Conservation (phyloP, 495 filamentous ascomycete species). For the Chaetomidium leptoderma region DNA sequence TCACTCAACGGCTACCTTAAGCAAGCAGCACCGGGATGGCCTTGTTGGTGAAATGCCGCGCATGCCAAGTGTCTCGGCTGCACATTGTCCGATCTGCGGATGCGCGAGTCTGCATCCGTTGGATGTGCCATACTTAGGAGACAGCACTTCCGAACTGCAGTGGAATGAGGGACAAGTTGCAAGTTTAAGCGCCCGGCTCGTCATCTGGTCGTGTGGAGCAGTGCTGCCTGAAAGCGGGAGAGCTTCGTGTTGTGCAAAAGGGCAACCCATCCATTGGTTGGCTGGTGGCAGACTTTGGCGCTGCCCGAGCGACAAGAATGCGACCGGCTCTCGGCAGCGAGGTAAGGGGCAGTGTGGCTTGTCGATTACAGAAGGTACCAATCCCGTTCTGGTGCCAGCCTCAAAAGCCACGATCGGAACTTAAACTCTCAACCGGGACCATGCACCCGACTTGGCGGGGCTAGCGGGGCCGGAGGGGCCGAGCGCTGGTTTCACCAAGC, state of each 20-base stretch:
- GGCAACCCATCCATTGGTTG: not conserved
- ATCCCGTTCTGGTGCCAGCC: not conserved
- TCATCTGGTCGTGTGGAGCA: not conserved
- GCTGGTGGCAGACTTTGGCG: not conserved
- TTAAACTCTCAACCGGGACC: not conserved
- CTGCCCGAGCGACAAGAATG: not conserved
- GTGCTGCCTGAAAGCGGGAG: not conserved
- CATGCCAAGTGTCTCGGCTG: not conserved
- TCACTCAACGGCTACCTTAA: no score
- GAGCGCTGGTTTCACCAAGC: no score
- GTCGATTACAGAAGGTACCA: not conserved
- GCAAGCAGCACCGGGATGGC: no score
- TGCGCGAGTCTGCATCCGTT: conserved; percentile 1
- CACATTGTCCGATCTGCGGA: not conserved
- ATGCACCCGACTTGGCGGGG: no score
- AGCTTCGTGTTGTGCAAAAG: not conserved
- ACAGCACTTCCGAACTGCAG: not conserved
- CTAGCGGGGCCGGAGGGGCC: no score
- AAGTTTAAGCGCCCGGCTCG: conserved; percentile 3
- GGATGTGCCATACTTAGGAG: not conserved
- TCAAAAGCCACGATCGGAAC: not conserved
- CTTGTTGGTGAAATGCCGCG: no score
- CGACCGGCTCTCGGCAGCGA: not conserved
- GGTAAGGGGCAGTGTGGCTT: not conserved
- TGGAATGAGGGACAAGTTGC: not conserved